phyloP scores from a whole-genome alignment of 139 green algal species.

The Mesostigma viride region DNA sequence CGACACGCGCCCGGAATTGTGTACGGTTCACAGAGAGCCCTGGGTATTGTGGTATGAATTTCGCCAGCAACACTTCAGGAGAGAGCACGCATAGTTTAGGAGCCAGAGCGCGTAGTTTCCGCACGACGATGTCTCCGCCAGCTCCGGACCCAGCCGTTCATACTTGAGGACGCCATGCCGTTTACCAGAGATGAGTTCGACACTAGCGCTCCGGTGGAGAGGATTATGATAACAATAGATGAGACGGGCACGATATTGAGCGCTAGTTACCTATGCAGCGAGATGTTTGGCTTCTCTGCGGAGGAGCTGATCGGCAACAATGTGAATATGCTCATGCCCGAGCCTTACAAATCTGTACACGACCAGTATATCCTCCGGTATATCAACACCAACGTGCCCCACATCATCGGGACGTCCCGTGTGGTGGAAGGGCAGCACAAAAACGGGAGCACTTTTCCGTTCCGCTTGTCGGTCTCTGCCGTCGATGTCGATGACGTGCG shows the following conservation, averaged over 20 bases:
- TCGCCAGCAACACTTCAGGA: too few species aligned
- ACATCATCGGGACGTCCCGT: neutral
- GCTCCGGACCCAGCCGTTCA: too few species aligned
- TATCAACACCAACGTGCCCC: neutral
- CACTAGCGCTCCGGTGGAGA: too few species aligned
- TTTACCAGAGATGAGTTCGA: too few species aligned
- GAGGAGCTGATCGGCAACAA: neutral
- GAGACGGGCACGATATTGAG: neutral
- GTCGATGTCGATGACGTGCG: neutral
- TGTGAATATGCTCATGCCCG: neutral
- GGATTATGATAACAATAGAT: neutral
- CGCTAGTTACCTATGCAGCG: neutral
- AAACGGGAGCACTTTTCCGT: neutral
- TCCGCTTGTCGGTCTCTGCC: neutral
- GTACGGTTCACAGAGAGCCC: too few species aligned
- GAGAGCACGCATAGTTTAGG: too few species aligned
- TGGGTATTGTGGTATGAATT: too few species aligned
- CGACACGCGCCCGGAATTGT: too few species aligned
- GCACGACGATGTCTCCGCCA: too few species aligned
- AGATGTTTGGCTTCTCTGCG: neutral
- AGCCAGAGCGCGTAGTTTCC: too few species aligned
- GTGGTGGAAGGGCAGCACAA: neutral
- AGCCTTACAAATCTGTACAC: neutral
- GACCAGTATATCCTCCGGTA: neutral
- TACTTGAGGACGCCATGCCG: too few species aligned